Evolutionary conservation across 1,284 basidiomycete species (phyloP), one percentile per base, ranked within the genome.

Genomic region (Fomes fomentarius): DNA sequence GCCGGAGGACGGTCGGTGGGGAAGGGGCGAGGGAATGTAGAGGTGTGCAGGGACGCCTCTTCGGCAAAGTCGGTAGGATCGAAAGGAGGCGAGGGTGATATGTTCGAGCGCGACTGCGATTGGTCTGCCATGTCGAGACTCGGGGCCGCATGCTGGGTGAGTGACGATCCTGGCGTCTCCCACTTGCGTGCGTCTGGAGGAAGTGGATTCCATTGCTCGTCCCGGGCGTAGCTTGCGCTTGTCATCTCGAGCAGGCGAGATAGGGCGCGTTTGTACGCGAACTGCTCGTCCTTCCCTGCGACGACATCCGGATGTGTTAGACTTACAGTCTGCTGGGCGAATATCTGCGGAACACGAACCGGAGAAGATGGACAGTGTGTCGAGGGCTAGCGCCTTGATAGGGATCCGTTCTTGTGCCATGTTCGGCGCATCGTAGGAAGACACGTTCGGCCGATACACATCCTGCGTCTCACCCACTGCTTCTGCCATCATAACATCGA

Each of bases 221-320:
- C 72, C 2, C 56, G 57, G 15, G 70, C 70, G 69, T 86, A 86
- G 22, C 69, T 69, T 19, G 74, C 72, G 45, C 79, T 80, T 21
- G 81, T 82, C 84, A 89, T 88, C 69, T 91, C 86, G 46, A 81
- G 72, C 28, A 89, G 68, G 14, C 86, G 74, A 6, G 85, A 88
- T 1, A 89, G 77, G 0, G 87, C 87, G 30, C 86, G 81, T 66
- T 85, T 83, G 74, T 84, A 87, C 1, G 84, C 83, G 63, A 87
- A 87, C 40, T 82, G 78, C 68, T 89, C 85, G 65, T 87, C 86
- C 64, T 86, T 81, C 9, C 81, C 80, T 77, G 61, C 24, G 25
- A 5, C 26, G 28, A 30, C 28, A 28, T 14, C 30, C 4, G 39
- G 15, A 4, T 9, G 24, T 17, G 31, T 25, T 1, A 43, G 48